phyloP scores from a whole-genome alignment of 805 yeast genomes.

The Ogataea neopini region DNA sequence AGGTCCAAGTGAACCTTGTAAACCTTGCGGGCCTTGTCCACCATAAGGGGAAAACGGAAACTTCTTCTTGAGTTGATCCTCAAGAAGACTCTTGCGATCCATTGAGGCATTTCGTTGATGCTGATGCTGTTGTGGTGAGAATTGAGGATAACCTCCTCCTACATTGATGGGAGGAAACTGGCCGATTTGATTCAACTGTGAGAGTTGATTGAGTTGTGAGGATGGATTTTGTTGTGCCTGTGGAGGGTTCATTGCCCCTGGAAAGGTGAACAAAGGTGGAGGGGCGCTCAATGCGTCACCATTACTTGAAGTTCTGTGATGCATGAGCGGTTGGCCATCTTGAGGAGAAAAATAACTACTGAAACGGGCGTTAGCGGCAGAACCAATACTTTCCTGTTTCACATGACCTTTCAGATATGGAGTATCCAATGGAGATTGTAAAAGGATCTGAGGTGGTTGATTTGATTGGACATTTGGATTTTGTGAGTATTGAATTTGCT shows the following conservation, averaged over 20 bases:
- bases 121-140: conserved; percentile 7
- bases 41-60: conserved; percentile 11
- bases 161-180: not conserved
- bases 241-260: conserved; percentile 5
- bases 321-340: conserved; percentile 4
- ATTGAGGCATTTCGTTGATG: conserved; percentile 5
- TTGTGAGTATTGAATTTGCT: not conserved
- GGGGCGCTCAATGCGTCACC: conserved; percentile 8
- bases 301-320: conserved; percentile 8
- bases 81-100: conserved; percentile 4
- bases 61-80: conserved; percentile 9
- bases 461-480: conserved; percentile 1
- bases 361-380: conserved; percentile 10
- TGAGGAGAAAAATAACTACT: conserved; percentile 9
- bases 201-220: not conserved
- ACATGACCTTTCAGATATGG: conserved; percentile 10
- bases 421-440: conserved; percentile 12
- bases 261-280: conserved; percentile 11
- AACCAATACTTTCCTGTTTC: conserved; percentile 15
- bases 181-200: not conserved
- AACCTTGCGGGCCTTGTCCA: too few species aligned
- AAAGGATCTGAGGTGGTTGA: conserved; percentile 4
- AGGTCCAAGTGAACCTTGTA: too few species aligned
- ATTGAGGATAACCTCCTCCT: conserved; percentile 5
- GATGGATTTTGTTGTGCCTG: conserved; percentile 4